Evolutionary conservation across 192 early-diverging fungal genomes (phyloP).

Genomic region (Backusella macrospora): DNA sequence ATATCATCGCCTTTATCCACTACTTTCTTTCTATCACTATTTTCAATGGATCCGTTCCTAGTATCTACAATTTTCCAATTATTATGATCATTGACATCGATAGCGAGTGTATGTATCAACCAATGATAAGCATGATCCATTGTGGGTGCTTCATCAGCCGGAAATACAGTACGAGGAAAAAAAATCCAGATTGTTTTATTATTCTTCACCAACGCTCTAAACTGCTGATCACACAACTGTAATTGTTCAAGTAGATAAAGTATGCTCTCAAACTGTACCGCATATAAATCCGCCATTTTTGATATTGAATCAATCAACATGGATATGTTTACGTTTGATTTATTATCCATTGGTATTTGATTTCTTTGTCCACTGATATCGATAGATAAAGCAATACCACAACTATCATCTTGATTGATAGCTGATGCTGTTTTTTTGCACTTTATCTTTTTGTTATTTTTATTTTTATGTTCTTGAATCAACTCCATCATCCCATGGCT

Average conservation of each 20-base stretch:
- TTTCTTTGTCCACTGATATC: neutral
- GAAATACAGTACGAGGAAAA: neutral
- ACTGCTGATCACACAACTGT: neutral
- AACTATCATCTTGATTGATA: neutral
- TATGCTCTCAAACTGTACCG: neutral
- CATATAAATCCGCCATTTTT: neutral
- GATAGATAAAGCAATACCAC: constrained; percentile 1
- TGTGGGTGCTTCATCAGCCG: neutral
- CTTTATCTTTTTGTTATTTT: neutral
- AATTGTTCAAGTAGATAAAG: constrained; percentile 5
- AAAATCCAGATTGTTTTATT: neutral
- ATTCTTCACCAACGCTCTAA: neutral
- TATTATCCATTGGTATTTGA: neutral
- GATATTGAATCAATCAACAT: neutral
- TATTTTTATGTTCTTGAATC: neutral
- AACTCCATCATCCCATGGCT: neutral
- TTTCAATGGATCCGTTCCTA: neutral
- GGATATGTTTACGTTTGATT: neutral
- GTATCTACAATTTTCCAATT: constrained; percentile 4
- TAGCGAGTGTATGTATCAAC: neutral
- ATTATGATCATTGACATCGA: neutral
- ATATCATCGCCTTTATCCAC: too few species aligned
- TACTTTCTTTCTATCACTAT: neutral
- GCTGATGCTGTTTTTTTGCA: neutral
- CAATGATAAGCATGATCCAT: neutral